A percentile compares a stretch with the other conserved stretches of the same genome.
Conservation (phyloP, 2,329 filamentous ascomycete species). For the Furcasterigmium sp. region DNA sequence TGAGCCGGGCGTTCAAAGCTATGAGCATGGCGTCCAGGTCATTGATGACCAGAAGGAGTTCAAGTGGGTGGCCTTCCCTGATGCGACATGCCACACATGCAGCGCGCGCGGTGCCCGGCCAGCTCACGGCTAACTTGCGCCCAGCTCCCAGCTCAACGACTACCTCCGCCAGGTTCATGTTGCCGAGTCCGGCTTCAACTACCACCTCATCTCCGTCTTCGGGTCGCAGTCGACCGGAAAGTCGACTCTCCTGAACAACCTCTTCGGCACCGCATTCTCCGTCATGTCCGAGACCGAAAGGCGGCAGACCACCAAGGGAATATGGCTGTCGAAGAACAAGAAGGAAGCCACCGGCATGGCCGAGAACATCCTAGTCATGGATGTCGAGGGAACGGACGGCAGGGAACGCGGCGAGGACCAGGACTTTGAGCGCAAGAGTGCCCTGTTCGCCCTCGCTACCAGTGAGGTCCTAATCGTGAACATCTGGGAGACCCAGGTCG, state of each 20-base stretch:
- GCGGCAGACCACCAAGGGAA: slow-evolving; percentile 96
- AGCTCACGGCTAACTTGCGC: background rate
- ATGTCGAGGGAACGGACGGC: slow-evolving; percentile 96
- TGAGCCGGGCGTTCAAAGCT: slow-evolving; percentile 58
- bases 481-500: slow-evolving; percentile 99
- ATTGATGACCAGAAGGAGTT: slow-evolving; percentile 95
- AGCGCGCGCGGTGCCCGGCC: background rate
- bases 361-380: slow-evolving; percentile 98
- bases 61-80: slow-evolving; percentile 61
- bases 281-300: slow-evolving; percentile 96
- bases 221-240: slow-evolving; percentile 98
- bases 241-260: slow-evolving; percentile 90
- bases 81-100: no score
- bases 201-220: slow-evolving; percentile 98
- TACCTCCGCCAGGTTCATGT: slow-evolving; percentile 80
- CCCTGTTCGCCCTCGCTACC: slow-evolving; percentile 91
- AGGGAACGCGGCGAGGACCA: slow-evolving; percentile 96
- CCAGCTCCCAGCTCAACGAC: slow-evolving; percentile 68
- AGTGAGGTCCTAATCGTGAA: slow-evolving; percentile 98
- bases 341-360: slow-evolving; percentile 65
- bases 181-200: slow-evolving; percentile 91
- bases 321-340: slow-evolving; percentile 99
- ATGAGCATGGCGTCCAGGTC: slow-evolving; percentile 93
- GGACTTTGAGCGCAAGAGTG: slow-evolving; percentile 98
- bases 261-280: slow-evolving; percentile 93